Conservation (phyloP, 139 green algal species). For the Chlorella sp. region DNA sequence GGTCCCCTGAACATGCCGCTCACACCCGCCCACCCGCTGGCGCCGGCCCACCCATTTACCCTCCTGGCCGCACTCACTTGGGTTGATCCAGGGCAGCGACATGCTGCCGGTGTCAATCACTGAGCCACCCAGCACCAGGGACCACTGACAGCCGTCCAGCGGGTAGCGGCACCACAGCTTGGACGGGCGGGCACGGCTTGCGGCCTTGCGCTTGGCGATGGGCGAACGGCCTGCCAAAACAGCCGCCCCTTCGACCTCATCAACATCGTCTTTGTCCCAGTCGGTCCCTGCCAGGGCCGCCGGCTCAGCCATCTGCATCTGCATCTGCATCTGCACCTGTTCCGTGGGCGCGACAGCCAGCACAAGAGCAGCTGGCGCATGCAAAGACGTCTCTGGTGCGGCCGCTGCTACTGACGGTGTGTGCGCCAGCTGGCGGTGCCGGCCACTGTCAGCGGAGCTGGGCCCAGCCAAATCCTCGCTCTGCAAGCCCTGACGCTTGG, state of each 20-base stretch:
- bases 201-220: not conserved
- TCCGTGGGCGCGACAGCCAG: too few relatives aligned
- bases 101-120: constrained; percentile 22
- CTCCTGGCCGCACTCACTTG: not conserved
- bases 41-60: too few relatives aligned
- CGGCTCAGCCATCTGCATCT: not conserved
- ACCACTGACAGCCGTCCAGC: not conserved
- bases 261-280: not conserved
- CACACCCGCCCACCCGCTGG: too few relatives aligned
- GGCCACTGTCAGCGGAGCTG: too few relatives aligned
- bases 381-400: too few relatives aligned
- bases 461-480: too few relatives aligned
- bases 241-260: not conserved
- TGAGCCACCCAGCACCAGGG: constrained; percentile 16
- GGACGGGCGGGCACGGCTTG: not conserved
- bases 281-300: not conserved
- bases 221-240: not conserved
- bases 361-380: too few relatives aligned
- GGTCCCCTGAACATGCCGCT: too few relatives aligned
- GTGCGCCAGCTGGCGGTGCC: too few relatives aligned
- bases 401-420: too few relatives aligned
- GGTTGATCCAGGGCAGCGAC: constrained; percentile 25
- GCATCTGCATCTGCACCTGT: too few relatives aligned
- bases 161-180: constrained; percentile 37
- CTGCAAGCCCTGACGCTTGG: too few relatives aligned